Conservation (phyloP, 2,329 filamentous ascomycete genomes). For the Elsinoe batatas region DNA sequence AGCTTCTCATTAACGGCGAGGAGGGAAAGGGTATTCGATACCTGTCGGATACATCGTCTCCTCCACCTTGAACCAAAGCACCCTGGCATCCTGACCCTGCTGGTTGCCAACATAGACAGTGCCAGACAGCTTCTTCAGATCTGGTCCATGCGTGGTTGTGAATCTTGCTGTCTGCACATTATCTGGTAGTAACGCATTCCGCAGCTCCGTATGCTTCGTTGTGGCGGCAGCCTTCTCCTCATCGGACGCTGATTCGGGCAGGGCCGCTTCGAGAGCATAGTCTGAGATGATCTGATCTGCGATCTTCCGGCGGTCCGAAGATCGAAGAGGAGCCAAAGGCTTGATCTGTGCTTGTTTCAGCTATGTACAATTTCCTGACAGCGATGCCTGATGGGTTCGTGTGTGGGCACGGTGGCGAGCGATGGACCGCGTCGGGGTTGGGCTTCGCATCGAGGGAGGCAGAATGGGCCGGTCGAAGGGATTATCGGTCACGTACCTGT, state of each 20-base stretch:
- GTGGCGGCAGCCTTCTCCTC: conserved; percentile 37
- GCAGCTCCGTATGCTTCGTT: conserved; percentile 40
- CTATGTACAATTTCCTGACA: not conserved
- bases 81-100: conserved; percentile 46
- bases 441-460: too few species aligned
- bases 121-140: conserved; percentile 51
- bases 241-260: conserved; percentile 27
- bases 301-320: conserved; percentile 56
- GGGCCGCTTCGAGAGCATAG: conserved; percentile 44
- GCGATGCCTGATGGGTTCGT: not conserved
- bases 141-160: conserved; percentile 53
- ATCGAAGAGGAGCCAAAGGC: conserved; percentile 54
- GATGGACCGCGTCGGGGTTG: too few species aligned
- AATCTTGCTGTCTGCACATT: conserved; percentile 54
- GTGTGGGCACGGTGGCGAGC: not conserved
- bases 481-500: conserved; percentile 5
- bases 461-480: too few species aligned
- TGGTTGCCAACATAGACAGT: conserved; percentile 55
- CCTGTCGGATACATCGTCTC: conserved; percentile 45
- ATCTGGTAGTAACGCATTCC: conserved; percentile 54
- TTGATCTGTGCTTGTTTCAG: conserved; percentile 44
- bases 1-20: conserved; percentile 16
- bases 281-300: conserved; percentile 58
- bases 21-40: conserved; percentile 14
- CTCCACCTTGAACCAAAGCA: conserved; percentile 55